Conservation (phyloP, 441 rosid genomes). For the Brassica balearica region DNA sequence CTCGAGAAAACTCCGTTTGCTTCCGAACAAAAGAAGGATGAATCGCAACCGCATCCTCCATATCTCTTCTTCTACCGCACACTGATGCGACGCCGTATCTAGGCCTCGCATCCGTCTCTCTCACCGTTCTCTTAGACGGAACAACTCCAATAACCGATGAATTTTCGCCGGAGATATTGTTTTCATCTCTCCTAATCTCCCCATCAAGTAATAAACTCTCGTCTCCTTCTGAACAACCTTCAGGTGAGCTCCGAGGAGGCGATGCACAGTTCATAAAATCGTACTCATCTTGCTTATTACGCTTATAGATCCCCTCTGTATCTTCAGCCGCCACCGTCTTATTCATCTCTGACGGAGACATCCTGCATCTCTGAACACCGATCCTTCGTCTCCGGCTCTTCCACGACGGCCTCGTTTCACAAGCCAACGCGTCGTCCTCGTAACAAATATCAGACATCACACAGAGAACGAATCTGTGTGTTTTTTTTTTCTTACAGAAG, state of each 20-base stretch:
- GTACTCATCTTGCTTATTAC: conserved; percentile 46
- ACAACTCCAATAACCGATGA: conserved; percentile 17
- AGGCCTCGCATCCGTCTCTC: conserved; percentile 42
- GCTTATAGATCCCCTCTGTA: conserved; percentile 37
- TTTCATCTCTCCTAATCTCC: background rate
- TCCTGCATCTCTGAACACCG: conserved; percentile 64
- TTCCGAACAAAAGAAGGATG: conserved; percentile 49
- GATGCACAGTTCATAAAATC: conserved; percentile 30
- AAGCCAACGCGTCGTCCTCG: conserved; percentile 45
- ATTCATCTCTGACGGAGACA: conserved; percentile 35
- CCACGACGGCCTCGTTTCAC: conserved; percentile 48
- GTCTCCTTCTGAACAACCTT: conserved; percentile 29
- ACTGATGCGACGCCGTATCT: conserved; percentile 58
- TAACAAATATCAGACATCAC: conserved; percentile 66
- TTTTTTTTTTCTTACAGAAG: background rate
- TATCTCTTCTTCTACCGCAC: conserved; percentile 69
- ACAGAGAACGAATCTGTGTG: background rate
- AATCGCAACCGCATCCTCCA: conserved; percentile 67
- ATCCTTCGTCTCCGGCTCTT: conserved; percentile 66
- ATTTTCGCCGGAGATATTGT: background rate
- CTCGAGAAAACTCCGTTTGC: conserved; percentile 37
- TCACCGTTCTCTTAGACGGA: conserved; percentile 15
- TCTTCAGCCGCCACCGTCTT: conserved; percentile 1
- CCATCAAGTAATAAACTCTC: conserved; percentile 9
- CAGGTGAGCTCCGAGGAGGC: conserved; percentile 41